Evolutionary conservation across 1,139 yeast species (phyloP).

Genomic region (Diutina ranongensis): DNA sequence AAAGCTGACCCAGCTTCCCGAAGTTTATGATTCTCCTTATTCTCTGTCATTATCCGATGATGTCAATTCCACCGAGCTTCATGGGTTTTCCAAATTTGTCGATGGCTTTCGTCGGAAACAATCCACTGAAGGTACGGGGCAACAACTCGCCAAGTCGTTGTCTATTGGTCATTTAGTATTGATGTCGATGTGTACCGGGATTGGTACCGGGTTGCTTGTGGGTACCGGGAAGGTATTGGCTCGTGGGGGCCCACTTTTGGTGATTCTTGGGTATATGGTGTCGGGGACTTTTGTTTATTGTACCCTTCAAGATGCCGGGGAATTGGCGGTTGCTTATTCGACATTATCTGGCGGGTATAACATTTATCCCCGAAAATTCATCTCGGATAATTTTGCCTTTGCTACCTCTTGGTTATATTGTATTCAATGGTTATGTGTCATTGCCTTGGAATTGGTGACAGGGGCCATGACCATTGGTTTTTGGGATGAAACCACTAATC

Average conservation of each 20-base stretch:
- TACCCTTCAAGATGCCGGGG: constrained; percentile 6
- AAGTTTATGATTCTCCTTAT: not conserved
- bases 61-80: not conserved
- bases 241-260: constrained; percentile 10
- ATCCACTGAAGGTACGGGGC: not conserved
- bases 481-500: constrained; percentile 46
- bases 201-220: constrained; percentile 28
- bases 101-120: constrained; percentile 5
- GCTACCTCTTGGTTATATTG: constrained; percentile 18
- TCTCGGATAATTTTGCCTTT: not conserved
- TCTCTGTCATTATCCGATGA: not conserved
- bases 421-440: constrained; percentile 65
- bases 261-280: constrained; percentile 2
- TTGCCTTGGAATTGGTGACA: constrained; percentile 69
- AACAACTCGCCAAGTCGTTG: constrained; percentile 3
- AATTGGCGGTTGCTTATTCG: constrained; percentile 8
- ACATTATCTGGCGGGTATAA: constrained; percentile 5
- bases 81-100: not conserved
- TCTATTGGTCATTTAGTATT: constrained; percentile 16
- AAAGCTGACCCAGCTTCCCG: constrained; percentile 6
- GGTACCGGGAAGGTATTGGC: constrained; percentile 24
- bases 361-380: constrained; percentile 30
- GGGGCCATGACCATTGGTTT: constrained; percentile 54
- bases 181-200: constrained; percentile 24
- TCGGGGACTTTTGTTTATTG: constrained; percentile 4